Evolutionary conservation across 1,284 basidiomycete genomes (phyloP).

Genomic region (Cystobasidium pallidum): DNA sequence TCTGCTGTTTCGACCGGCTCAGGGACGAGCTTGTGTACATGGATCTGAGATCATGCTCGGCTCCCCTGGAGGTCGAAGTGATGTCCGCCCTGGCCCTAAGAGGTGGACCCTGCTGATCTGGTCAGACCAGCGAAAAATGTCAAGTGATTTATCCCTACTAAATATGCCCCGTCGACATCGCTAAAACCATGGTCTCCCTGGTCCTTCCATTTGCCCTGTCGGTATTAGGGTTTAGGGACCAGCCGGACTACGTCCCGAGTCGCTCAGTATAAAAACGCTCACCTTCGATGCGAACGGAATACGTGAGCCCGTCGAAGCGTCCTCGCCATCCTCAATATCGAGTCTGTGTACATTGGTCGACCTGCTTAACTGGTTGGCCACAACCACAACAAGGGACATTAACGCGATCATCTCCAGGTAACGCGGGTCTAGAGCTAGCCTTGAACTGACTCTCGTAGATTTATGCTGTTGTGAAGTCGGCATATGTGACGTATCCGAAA

Average conservation of each 20-base stretch:
- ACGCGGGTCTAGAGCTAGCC: background rate
- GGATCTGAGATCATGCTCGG: too few species aligned
- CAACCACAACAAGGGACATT: too few species aligned
- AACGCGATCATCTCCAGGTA: too few species aligned
- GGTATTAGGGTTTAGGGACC: slow-evolving; percentile 33
- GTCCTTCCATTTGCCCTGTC: slow-evolving; percentile 18
- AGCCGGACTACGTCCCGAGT: background rate
- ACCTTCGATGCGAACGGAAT: slow-evolving; percentile 25
- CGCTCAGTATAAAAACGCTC: background rate
- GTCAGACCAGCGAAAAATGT: background rate
- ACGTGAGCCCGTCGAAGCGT: background rate
- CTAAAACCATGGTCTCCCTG: background rate
- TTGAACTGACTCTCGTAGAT: background rate
- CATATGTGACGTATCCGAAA: background rate
- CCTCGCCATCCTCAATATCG: background rate
- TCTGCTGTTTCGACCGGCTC: background rate
- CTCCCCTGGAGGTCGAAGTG: background rate
- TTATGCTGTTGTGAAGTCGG: background rate
- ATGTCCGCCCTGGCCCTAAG: background rate
- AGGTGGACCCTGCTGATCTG: background rate
- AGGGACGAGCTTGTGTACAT: background rate
- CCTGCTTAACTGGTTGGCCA: background rate
- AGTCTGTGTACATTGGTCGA: background rate
- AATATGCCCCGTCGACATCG: slow-evolving; percentile 11
- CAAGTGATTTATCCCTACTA: background rate